A percentile compares a stretch with the other conserved stretches of the same genome.
These are phyloP conservation scores for Daedaleopsis sinensis DNA, from an alignment of 768 basidiomycete species.

Conservation along the genomic window DNA sequence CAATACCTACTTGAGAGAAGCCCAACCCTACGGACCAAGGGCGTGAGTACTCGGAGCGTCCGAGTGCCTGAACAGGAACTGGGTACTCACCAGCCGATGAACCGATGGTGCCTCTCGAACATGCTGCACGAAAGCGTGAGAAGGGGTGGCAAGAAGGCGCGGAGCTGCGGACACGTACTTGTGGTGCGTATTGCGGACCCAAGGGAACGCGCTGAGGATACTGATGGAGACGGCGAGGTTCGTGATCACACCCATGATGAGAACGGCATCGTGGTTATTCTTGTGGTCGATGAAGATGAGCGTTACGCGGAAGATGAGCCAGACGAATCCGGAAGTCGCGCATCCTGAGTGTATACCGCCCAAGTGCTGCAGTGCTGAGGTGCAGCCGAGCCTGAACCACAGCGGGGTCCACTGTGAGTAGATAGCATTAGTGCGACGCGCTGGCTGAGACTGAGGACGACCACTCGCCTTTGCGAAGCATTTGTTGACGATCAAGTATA, in stretches of 20 bases:
- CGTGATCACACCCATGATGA: constrained; percentile 42
- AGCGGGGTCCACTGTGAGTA: constrained; percentile 41
- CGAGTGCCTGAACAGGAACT: constrained; percentile 12
- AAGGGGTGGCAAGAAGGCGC: not conserved
- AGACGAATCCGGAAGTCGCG: constrained; percentile 39
- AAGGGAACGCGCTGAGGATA: constrained; percentile 44
- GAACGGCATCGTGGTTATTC: constrained; percentile 38
- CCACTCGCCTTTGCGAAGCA: constrained; percentile 40
- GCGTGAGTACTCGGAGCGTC: constrained; percentile 23
- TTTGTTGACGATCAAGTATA: constrained; percentile 40
- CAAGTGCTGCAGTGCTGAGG: constrained; percentile 42
- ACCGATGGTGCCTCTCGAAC: constrained; percentile 47
- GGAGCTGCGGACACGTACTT: constrained; percentile 34
- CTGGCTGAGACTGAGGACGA: not conserved
- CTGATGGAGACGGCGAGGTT: constrained; percentile 40
- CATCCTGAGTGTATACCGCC: constrained; percentile 51
- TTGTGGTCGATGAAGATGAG: constrained; percentile 40
- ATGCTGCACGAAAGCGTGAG: constrained; percentile 32
- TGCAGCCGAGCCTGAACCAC: constrained; percentile 42
- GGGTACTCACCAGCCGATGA: constrained; percentile 43
- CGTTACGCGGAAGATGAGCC: constrained; percentile 41
- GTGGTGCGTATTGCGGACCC: constrained; percentile 47
- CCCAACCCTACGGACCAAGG: constrained; percentile 30
- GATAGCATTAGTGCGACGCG: not conserved
- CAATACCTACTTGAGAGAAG: constrained; percentile 34